Evolutionary conservation across 345 rosid genomes (phyloP).

Genomic region (Linum trigynum): DNA sequence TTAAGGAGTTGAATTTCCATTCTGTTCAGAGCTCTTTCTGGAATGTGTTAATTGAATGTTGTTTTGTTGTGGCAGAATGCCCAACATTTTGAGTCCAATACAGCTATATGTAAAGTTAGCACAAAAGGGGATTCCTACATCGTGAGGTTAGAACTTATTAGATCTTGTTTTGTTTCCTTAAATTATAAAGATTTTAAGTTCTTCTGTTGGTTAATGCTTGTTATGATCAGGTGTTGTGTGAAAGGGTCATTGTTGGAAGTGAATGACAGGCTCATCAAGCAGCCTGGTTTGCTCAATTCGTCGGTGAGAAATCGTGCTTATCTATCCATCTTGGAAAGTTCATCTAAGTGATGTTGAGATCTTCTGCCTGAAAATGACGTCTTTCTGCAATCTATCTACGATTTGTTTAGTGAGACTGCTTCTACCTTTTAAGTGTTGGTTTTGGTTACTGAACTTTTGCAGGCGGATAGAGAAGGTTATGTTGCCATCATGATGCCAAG

Average conservation of each 20-base stretch:
- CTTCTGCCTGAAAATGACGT: background rate
- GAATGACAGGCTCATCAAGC: conserved; percentile 66
- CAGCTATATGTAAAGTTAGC: conserved; percentile 80
- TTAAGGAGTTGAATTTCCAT: no score
- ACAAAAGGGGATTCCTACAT: conserved; percentile 47
- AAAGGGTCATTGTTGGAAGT: conserved; percentile 91
- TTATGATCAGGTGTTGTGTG: conserved; percentile 61
- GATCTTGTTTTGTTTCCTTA: background rate
- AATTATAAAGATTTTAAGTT: background rate
- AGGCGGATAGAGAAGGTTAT: conserved; percentile 92
- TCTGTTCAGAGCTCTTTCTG: background rate
- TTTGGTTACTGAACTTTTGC: conserved; percentile 11
- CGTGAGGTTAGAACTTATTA: conserved; percentile 43
- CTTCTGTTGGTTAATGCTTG: background rate
- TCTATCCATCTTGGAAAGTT: no score
- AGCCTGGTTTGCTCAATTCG: conserved; percentile 62
- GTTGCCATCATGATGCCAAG: conserved; percentile 85
- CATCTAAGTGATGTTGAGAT: background rate
- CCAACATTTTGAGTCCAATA: conserved; percentile 73
- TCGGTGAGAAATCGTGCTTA: conserved; percentile 31
- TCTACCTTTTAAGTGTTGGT: background rate
- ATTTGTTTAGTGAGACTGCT: background rate
- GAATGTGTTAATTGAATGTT: background rate
- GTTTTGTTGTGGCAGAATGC: conserved; percentile 46
- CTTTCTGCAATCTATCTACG: background rate